Base-by-base conservation (phyloP, 73 alveolate species). In the Uronychia binucleata region DNA sequence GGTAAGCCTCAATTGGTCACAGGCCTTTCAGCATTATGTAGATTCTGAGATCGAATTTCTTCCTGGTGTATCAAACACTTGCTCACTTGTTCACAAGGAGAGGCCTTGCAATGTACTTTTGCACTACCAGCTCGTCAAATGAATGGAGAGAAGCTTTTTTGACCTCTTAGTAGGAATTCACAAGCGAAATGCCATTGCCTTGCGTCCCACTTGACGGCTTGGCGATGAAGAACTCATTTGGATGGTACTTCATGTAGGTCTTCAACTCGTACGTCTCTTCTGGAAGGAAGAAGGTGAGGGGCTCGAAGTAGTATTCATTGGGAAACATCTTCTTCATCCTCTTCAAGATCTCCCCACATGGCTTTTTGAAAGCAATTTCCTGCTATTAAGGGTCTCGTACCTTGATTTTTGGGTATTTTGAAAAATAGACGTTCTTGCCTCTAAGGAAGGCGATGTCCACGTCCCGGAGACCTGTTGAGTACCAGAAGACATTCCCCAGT, bases 21-120 rank as follows among this genome's bases (percentile, higher is more conserved):
- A 95, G 88, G 25, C 98, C 95, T 1, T 98, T 92, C 30, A 98
- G 95, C 0, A 98, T 91, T 27, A 98, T 98, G 82, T 97, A 98
- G 19, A 98, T 31, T 81, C 99, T 86, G 77, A 98, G 79, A 76
- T 97, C 99, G 89, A 98, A 98, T 89, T 98, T 98, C 86, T 94
- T 93, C 30, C 97, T 95, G 60, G 97, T 97, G 58, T 97, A 92
- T 59, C 97, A 90, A 81, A 95, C 30, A 28, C 67, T 46, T 46
- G 67, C 76, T 33, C 26, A 83, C 59, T 95, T 93, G 79, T 98
- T 97, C 60, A 98, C 92, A 75, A 98, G 93, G 85, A 95, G 33
- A 0, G 99, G 99, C 79, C 94, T 95, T 31, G 91, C 59, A 58
- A 98, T 33, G 88, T 97, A 98, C 81, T 91, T 82, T 82, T 86